Evolutionary conservation across 345 rosid genomes (phyloP).

Genomic region (Eucalyptus tenuipes): DNA sequence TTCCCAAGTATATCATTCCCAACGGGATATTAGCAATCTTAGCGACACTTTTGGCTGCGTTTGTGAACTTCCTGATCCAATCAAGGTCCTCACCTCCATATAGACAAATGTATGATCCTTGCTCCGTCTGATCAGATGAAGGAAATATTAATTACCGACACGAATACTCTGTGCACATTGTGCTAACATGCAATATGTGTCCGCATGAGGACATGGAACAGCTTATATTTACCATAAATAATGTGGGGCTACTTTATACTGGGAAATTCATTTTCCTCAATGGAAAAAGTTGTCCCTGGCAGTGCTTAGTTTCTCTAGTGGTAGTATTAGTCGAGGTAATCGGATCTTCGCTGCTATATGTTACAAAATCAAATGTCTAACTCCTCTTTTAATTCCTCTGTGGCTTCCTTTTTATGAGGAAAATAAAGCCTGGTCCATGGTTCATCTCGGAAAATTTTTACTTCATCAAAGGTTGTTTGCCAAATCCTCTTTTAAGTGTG

Average conservation of each 20-base stretch:
- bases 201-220: neutral
- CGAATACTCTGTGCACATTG: neutral
- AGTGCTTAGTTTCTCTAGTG: neutral
- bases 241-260: neutral
- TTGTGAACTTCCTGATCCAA: constrained; percentile 22
- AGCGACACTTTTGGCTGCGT: neutral
- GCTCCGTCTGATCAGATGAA: neutral
- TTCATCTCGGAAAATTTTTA: neutral
- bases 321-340: neutral
- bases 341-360: neutral
- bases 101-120: constrained; percentile 9
- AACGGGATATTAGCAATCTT: neutral
- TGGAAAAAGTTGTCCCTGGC: neutral
- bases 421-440: neutral
- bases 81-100: constrained; percentile 20
- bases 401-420: neutral
- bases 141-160: neutral
- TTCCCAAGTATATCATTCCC: constrained; percentile 20
- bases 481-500: neutral
- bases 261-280: neutral
- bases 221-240: neutral
- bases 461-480: neutral
- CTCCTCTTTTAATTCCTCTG: neutral
- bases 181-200: neutral
- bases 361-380: neutral